Percentiles rank a stretch among this genome's conserved stretches.
phyloP scores from a whole-genome alignment of 768 basidiomycete genomes.

The Pleurotus pulmonarius region DNA sequence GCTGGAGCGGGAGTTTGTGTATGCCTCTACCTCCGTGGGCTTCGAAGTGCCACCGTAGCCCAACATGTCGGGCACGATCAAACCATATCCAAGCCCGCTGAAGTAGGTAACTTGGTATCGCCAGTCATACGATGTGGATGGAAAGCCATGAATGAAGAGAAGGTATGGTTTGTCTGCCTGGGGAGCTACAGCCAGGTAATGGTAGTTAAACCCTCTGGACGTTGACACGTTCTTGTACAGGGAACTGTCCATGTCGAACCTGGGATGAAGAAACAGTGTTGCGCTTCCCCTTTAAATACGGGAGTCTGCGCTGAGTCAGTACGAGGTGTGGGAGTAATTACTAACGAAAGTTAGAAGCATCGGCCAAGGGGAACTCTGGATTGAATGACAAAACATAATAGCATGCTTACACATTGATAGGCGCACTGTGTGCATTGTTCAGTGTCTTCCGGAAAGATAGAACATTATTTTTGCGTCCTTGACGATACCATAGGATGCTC shows the following conservation, averaged over 20 bases:
- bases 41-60: slow-evolving; percentile 51
- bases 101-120: slow-evolving; percentile 33
- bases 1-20: slow-evolving; percentile 27
- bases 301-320: no score
- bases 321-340: no score
- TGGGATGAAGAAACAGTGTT: no score
- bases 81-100: slow-evolving; percentile 32
- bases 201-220: slow-evolving; percentile 29
- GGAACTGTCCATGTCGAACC: neutral
- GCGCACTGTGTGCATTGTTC: no score
- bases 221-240: slow-evolving; percentile 25
- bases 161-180: slow-evolving; percentile 26
- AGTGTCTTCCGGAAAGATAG: no score
- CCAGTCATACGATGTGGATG: slow-evolving; percentile 20
- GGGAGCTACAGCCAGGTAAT: slow-evolving; percentile 27
- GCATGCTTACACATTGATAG: no score
- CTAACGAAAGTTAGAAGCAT: no score
- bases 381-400: no score
- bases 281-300: no score
- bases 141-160: slow-evolving; percentile 44
- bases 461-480: no score
- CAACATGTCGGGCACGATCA: slow-evolving; percentile 48
- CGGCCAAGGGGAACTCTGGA: no score
- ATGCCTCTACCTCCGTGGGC: slow-evolving; percentile 32
- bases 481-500: no score